phyloP scores from a whole-genome alignment of 2,329 filamentous ascomycete genomes.

The Fusarium udum region DNA sequence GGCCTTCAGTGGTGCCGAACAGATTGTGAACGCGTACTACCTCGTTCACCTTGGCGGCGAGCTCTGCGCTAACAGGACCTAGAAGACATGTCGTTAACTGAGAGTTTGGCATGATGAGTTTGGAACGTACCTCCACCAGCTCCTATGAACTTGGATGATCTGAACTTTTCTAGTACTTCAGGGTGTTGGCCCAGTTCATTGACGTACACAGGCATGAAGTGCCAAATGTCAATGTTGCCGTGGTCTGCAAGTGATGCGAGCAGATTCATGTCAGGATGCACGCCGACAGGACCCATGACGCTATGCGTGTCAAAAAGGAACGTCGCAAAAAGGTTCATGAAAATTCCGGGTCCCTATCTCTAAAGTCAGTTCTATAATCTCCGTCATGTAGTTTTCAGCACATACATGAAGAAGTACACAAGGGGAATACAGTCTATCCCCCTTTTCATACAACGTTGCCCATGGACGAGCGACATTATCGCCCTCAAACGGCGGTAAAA shows the following conservation, averaged over 20 bases:
- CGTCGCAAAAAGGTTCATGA: background rate
- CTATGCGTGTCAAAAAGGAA: background rate
- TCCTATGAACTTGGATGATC: background rate
- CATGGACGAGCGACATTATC: background rate
- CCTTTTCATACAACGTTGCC: background rate
- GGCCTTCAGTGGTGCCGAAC: background rate
- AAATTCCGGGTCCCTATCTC: background rate
- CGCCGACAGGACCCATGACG: background rate
- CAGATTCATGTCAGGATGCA: background rate
- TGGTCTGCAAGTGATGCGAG: background rate
- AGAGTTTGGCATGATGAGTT: accelerated
- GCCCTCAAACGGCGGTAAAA: background rate
- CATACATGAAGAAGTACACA: background rate
- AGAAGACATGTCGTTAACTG: background rate
- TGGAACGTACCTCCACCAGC: background rate
- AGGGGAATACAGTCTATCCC: background rate
- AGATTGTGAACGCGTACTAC: background rate
- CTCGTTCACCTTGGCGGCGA: background rate
- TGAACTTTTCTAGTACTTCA: background rate
- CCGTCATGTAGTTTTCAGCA: accelerated
- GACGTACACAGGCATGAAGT: background rate
- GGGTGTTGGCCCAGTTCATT: background rate
- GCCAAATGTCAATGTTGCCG: background rate
- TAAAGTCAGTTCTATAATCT: background rate
- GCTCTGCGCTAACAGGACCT: background rate